A percentile compares a stretch with the other conserved stretches of the same genome.
phyloP scores from a whole-genome alignment of 2,329 filamentous ascomycete species.

The Tolypocladium pustulatum region DNA sequence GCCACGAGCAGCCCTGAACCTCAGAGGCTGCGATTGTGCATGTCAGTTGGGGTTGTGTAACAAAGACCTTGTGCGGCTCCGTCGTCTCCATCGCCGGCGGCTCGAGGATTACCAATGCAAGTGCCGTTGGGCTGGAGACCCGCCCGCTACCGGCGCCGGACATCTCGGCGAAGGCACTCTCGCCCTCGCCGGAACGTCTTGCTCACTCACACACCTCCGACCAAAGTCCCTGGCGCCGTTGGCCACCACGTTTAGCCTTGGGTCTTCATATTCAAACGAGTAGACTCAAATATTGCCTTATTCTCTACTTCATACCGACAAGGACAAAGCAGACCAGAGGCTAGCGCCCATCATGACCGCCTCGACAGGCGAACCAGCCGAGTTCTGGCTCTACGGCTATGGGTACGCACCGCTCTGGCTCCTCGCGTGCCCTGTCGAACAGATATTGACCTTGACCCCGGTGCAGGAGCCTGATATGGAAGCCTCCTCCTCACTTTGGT shows the following conservation, averaged over 20 bases:
- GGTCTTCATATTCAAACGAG: not conserved
- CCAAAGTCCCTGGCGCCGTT: too few relatives aligned
- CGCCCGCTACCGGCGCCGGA: not conserved
- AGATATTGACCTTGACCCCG: not conserved
- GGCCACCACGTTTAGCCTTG: not conserved
- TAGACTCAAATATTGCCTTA: not conserved
- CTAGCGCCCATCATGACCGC: not conserved
- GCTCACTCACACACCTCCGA: not conserved
- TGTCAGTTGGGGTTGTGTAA: not conserved
- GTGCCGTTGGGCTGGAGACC: not conserved
- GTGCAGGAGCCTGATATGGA: conserved; percentile 83
- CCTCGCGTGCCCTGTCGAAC: conserved; percentile 1
- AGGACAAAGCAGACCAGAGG: not conserved
- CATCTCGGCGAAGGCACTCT: not conserved
- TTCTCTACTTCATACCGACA: not conserved
- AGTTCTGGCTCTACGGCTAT: conserved; percentile 97
- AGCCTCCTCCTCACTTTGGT: conserved; percentile 94
- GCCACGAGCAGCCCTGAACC: too few relatives aligned
- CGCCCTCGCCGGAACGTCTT: not conserved
- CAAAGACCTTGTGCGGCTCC: not conserved
- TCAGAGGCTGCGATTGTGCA: not conserved
- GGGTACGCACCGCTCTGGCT: conserved; percentile 47
- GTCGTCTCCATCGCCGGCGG: not conserved
- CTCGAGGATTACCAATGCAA: not conserved
- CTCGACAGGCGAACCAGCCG: conserved; percentile 27